Conservation (phyloP, 208 protist species). For the Acanthamoeba healyi region DNA sequence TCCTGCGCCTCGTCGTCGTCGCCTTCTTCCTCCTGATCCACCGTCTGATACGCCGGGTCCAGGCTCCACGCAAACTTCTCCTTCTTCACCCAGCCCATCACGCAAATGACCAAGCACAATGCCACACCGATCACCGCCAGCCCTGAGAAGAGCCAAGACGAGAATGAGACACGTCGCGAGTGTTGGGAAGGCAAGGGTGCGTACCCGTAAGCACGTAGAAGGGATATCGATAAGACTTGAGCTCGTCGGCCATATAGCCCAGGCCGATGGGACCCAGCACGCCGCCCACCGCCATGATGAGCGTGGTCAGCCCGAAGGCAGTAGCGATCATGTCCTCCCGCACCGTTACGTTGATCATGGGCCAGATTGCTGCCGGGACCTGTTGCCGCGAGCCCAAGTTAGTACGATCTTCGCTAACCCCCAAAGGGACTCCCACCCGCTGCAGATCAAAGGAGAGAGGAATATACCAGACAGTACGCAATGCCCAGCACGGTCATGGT, state of each 20-base stretch:
- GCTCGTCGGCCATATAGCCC: neutral
- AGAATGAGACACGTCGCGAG: too few relatives aligned
- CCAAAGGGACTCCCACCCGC: neutral
- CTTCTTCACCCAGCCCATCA: constrained; percentile 25
- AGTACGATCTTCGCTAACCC: too few relatives aligned
- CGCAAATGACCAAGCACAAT: constrained; percentile 1
- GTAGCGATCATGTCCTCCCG: constrained; percentile 42
- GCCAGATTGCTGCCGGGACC: constrained; percentile 25
- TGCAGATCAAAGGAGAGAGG: neutral
- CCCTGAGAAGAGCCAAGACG: constrained; percentile 11
- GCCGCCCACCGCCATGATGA: constrained; percentile 6
- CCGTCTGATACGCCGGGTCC: neutral
- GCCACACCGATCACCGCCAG: neutral
- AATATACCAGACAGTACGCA: neutral
- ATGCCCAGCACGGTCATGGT: constrained; percentile 29
- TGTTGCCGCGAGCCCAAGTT: too few relatives aligned
- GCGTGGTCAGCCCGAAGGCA: constrained; percentile 29
- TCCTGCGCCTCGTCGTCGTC: constrained; percentile 22
- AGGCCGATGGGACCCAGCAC: constrained; percentile 6
- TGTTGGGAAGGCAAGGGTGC: neutral
- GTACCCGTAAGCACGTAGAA: constrained; percentile 22
- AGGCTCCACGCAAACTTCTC: neutral
- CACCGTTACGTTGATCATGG: constrained; percentile 7
- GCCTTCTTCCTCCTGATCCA: neutral
- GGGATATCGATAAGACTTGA: constrained; percentile 13